Base-by-base conservation (phyloP, 2,329 filamentous ascomycete species). In the Boeremia lycopersici region DNA sequence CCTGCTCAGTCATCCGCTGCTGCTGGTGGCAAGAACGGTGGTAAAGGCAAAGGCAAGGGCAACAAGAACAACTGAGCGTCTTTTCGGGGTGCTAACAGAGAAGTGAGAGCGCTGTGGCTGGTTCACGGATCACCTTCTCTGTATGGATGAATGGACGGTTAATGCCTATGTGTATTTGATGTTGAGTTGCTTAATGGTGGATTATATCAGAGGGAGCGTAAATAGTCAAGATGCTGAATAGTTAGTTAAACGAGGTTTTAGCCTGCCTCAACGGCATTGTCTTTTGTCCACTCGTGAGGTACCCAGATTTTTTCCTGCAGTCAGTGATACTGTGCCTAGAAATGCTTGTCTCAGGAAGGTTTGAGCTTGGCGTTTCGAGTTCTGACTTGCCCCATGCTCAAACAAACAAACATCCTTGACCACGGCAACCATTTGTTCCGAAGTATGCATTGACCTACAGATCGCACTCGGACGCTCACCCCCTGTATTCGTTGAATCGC, bases 51-150 rank as follows among this genome's bases (percentile, higher is more conserved):
- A 25, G 48, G 33, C 11, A 40, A 35, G 11, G 42, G 31, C 29
- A 53, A 38, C 39, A 51, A 56, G 19, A 48, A 45, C 46, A 56
- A 56, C 53, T 56, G 40, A 44, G 29, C 35, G 13, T 44, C 33
- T 41, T 8, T 12, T 19, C 11, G 33, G 3, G 31, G 45, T 31
- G 29, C 34, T 44, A 30, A 44, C 33, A 25, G 40, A 42, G 41
- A 39, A 50, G 45, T 53, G 54, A 53, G 31, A 30, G 54, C 53
- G 43, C 19, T 56, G 53, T 56, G 53, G 50, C 56, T 48, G 45
- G 54, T n/a, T 49, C 54, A 57, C 49, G 54, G 45, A 57, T 57
- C 45, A 49, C 49, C 23, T 33, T 28, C 17, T 38, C 19, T 23
- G 41, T 26, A 49, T 29, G 44, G 11, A 45, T 29, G 53, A 29